Conservation (phyloP, 2,329 filamentous ascomycete genomes). For the Arthrocladium fulminans region DNA sequence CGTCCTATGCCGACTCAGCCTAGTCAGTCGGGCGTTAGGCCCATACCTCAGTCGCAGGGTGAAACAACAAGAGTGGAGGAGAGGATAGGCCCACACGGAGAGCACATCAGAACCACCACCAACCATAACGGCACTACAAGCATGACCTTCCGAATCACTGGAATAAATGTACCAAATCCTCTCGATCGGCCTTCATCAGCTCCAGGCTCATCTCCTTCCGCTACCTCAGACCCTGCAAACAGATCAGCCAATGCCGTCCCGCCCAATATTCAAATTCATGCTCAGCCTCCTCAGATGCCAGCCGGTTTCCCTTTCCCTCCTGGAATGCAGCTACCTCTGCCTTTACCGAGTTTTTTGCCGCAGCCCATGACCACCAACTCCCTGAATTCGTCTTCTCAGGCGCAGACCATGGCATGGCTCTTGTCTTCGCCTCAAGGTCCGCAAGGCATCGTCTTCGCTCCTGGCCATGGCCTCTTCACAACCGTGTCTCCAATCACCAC, state of each 20-base stretch:
- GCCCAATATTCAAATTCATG: constrained; percentile 2
- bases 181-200: constrained; percentile 10
- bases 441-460: constrained; percentile 21
- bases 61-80: constrained; percentile 9
- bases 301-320: background rate
- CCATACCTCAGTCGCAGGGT: background rate
- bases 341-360: constrained; percentile 6
- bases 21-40: too few species aligned
- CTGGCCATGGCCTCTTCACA: constrained; percentile 19
- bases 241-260: background rate
- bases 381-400: background rate
- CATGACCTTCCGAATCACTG: background rate
- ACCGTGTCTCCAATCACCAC: constrained; percentile 1
- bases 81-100: constrained; percentile 13
- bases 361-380: constrained; percentile 1
- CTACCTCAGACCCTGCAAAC: constrained; percentile 1
- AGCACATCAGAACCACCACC: constrained; percentile 12
- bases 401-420: constrained; percentile 17
- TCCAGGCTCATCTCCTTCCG: constrained; percentile 10
- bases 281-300: constrained; percentile 4
- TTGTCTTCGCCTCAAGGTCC: constrained; percentile 19
- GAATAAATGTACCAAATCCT: constrained; percentile 10
- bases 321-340: constrained; percentile 2
- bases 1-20: background rate
- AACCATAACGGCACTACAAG: constrained; percentile 4